Conservation (phyloP, 768 basidiomycete species). For the Exsudoporus frostii region DNA sequence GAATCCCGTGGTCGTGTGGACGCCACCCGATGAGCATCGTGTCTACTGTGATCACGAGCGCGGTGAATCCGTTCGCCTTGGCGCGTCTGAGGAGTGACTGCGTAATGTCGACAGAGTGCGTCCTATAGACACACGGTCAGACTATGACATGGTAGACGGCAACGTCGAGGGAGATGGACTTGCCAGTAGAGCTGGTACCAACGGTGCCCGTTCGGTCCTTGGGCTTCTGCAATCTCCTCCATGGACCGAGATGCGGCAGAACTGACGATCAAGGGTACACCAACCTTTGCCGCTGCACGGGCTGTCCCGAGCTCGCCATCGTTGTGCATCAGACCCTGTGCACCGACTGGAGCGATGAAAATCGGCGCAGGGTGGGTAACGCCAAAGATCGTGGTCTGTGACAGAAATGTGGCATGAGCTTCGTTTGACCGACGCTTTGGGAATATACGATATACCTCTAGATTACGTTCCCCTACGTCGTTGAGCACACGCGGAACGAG, state of each 20-base stretch:
- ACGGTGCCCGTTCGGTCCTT: constrained; percentile 37
- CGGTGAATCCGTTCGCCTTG: constrained; percentile 39
- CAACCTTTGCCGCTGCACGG: constrained; percentile 43
- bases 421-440: not conserved
- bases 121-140: constrained; percentile 27
- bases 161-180: not conserved
- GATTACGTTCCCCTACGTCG: constrained; percentile 46
- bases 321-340: constrained; percentile 48
- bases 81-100: constrained; percentile 42
- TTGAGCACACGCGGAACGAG: constrained; percentile 58
- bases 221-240: constrained; percentile 47
- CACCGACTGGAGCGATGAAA: constrained; percentile 54
- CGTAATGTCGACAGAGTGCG: constrained; percentile 36
- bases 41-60: constrained; percentile 47
- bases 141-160: not conserved
- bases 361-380: constrained; percentile 42
- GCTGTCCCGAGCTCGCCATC: constrained; percentile 45
- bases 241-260: constrained; percentile 41
- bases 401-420: not conserved
- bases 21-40: constrained; percentile 44
- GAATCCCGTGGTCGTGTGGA: constrained; percentile 38
- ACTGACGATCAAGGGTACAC: constrained; percentile 37
- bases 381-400: constrained; percentile 60
- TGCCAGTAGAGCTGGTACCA: constrained; percentile 53
- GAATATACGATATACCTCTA: constrained; percentile 38